Conservation (phyloP, 1,284 basidiomycete genomes). For the Pisolithus thermaeus region DNA sequence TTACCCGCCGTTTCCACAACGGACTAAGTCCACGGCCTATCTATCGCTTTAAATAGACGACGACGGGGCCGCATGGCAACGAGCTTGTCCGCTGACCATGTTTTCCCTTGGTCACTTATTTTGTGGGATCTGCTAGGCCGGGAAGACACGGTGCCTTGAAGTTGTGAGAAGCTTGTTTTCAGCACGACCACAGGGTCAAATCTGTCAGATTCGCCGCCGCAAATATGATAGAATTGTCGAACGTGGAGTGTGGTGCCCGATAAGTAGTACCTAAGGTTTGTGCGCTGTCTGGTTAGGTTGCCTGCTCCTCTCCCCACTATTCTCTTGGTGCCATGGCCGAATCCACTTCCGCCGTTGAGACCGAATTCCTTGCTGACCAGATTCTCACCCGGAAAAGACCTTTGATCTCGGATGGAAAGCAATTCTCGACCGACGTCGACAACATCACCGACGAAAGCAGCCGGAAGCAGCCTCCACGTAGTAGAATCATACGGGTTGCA, state of each 20-base stretch:
- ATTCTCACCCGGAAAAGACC: slow-evolving; percentile 16
- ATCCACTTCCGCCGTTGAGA: not conserved
- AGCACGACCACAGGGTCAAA: no score
- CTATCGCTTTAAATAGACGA: no score
- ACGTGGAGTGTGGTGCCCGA: not conserved
- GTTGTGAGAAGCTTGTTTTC: no score
- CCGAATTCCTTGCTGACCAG: not conserved
- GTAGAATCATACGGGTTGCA: slow-evolving; percentile 32
- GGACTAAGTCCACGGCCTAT: no score
- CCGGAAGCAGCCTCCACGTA: slow-evolving; percentile 16
- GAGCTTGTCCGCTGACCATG: no score
- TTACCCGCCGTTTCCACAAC: no score
- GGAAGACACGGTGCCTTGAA: no score
- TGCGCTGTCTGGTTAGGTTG: not conserved
- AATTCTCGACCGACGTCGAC: slow-evolving; percentile 17
- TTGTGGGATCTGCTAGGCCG: no score
- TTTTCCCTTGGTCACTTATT: no score
- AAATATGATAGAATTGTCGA: not conserved
- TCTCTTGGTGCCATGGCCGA: slow-evolving; percentile 14
- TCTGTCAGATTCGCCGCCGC: no score
- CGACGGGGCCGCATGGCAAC: no score
- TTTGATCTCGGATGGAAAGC: slow-evolving; percentile 18
- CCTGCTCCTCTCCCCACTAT: not conserved
- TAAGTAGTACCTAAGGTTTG: not conserved
- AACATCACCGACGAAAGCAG: slow-evolving; percentile 16